Evolutionary conservation across 805 yeast genomes (phyloP).

Genomic region (Pichia californica): DNA sequence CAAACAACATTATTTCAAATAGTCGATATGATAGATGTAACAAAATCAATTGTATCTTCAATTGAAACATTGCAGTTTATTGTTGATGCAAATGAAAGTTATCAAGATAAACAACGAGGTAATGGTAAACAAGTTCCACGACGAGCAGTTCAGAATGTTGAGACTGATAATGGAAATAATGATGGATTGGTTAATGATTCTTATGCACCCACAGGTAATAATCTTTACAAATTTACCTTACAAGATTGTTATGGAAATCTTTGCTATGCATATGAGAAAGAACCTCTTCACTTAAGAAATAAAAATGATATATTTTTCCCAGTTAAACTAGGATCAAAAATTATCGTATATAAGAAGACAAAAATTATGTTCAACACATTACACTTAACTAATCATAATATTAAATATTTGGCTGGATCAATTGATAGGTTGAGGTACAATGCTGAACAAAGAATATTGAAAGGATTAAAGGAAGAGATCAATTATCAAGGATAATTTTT

Average conservation of each 20-base stretch:
- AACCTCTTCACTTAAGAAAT: constrained; percentile 43
- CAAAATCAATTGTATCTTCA: constrained; percentile 44
- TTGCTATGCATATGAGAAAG: constrained; percentile 53
- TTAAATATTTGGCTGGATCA: constrained; percentile 27
- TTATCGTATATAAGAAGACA: constrained; percentile 45
- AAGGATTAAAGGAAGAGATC: constrained; percentile 30
- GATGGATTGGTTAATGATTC: not conserved
- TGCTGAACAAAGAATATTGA: constrained; percentile 31
- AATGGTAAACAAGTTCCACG: constrained; percentile 19
- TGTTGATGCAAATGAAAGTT: constrained; percentile 53
- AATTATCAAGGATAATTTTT: constrained; percentile 15
- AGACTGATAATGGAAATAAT: constrained; percentile 15
- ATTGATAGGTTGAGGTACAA: constrained; percentile 22
- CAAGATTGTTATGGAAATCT: constrained; percentile 47
- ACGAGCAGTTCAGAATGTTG: constrained; percentile 42
- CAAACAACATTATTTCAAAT: constrained; percentile 42
- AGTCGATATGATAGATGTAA: constrained; percentile 46
- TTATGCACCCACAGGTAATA: not conserved
- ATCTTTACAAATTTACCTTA: constrained; percentile 47
- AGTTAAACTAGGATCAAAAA: constrained; percentile 50
- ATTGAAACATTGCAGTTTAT: constrained; percentile 47
- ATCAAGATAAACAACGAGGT: constrained; percentile 46
- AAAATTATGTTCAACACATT: constrained; percentile 41
- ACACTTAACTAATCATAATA: constrained; percentile 23
- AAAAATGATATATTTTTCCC: constrained; percentile 22